Evolutionary conservation across 768 basidiomycete species (phyloP).

Genomic region (Kwoniella sp.): DNA sequence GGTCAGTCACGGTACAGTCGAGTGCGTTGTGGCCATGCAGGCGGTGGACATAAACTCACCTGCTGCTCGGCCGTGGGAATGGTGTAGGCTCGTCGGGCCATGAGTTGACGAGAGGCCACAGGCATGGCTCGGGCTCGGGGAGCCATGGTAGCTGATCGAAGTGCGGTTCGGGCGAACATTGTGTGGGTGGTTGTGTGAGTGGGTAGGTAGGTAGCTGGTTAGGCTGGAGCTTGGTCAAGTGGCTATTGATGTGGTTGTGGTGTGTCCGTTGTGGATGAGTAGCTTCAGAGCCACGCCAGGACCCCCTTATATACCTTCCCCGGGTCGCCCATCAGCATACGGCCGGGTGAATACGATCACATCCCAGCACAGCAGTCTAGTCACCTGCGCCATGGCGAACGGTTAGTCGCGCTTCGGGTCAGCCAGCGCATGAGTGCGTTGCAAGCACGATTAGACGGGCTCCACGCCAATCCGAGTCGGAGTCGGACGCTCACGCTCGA

Average conservation of each 20-base stretch:
- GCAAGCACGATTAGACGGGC: no score
- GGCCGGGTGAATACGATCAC: no score
- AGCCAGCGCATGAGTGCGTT: no score
- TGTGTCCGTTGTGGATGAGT: constrained; percentile 9
- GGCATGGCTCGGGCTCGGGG: background rate
- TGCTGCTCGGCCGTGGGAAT: constrained; percentile 6
- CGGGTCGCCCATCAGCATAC: no score
- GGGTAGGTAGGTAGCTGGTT: constrained; percentile 4
- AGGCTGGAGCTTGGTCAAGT: constrained; percentile 3
- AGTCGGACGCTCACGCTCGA: background rate
- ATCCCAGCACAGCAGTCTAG: no score
- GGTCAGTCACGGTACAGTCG: no score
- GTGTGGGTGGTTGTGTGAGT: constrained; percentile 1
- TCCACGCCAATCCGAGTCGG: background rate
- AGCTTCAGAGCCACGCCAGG: no score
- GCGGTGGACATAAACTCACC: no score
- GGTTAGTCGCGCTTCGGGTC: no score
- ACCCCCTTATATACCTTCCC: constrained; percentile 15
- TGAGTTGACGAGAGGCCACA: constrained; percentile 5
- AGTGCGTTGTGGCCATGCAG: no score
- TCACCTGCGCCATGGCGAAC: no score
- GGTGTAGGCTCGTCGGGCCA: constrained; percentile 8
- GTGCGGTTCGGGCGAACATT: constrained; percentile 17
- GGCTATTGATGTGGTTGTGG: background rate
- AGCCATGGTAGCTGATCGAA: constrained; percentile 7